Base-by-base conservation (phyloP, 2,329 filamentous ascomycete species). In the Geosmithia flava region DNA sequence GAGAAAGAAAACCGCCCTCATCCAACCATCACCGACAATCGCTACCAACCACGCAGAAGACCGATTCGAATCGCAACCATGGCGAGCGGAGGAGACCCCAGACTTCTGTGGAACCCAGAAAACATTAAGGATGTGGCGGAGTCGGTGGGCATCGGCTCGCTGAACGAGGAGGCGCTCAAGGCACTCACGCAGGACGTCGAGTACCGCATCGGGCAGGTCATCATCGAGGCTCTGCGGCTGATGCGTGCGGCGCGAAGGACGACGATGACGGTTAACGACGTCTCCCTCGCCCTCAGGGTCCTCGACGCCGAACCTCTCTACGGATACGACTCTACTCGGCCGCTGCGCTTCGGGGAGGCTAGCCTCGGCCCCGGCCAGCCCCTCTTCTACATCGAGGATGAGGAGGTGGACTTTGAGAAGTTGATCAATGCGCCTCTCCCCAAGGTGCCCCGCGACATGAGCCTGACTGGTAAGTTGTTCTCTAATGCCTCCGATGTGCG, bases 401-500 rank as follows among this genome's bases (percentile, higher is more conserved):
- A 98, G 61, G 93, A 98, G 70, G 84, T 97, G 48, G 93, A 98
- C 66, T 97, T 98, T 61, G 93, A 98, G 70, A 97, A 97, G 72
- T 72, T 98, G 55, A 96, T 98, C 63, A 98, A 98, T 68, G 89
- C 89, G 54, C 87, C 93, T 4, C 68, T 98, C 55, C 93, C 93
- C 23, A 96, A 94, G 65, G 90, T 98, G 29, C 93, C 93, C 33
- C 77, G 91, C 46, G 93, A 98, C 64, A 85, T 93, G 58, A 87
- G 82, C 52, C 91, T 96, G 61, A 97, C 91, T 41, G 85, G 88
- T 91, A 69, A 49, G 74, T 50, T 19, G 10, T 29, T 7, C 19
- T 20, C 27, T 20, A 13, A 10, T 20, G 6, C 39, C 39, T 7
- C 42, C 42, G 7, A 20, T 7, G 23, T 8, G 5, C 19, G n/a